Evolutionary conservation across 306 rosid genomes (phyloP).

Genomic region (Alnus rubra): DNA sequence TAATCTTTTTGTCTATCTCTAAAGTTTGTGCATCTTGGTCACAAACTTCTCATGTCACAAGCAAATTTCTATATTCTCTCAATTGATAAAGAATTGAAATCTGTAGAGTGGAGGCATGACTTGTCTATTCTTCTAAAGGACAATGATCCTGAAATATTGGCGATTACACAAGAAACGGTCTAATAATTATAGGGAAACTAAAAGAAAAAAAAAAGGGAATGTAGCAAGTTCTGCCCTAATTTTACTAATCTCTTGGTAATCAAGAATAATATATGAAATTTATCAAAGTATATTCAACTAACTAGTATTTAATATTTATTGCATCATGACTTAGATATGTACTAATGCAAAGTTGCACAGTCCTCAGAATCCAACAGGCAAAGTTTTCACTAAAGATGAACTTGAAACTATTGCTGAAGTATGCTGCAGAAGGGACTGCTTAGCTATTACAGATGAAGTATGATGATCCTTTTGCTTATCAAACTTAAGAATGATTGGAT

Average conservation of each 20-base stretch:
- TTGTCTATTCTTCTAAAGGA: not conserved
- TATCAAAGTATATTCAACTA: not conserved
- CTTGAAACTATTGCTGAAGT: conserved; percentile 73
- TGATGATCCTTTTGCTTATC: conserved; percentile 24
- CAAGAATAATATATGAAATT: not conserved
- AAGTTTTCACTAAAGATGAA: conserved; percentile 79
- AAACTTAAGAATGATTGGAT: conserved; percentile 24
- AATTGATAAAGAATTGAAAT: not conserved
- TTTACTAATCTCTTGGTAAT: not conserved
- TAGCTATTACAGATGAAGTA: conserved; percentile 95
- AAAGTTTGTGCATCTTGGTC: not conserved
- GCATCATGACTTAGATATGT: conserved; percentile 25
- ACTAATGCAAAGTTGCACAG: conserved; percentile 51
- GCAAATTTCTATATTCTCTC: not conserved
- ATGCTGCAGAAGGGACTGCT: conserved; percentile 52
- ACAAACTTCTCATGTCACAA: not conserved
- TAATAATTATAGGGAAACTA: not conserved
- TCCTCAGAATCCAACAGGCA: conserved; percentile 96
- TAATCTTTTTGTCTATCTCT: not conserved
- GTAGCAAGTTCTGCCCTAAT: not conserved
- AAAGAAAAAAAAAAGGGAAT: too few species aligned
- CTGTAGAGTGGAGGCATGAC: not conserved
- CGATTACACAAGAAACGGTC: not conserved
- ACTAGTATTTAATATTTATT: conserved; percentile 19
- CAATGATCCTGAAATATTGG: not conserved